Evolutionary conservation across 2,329 filamentous ascomycete genomes (phyloP), one percentile per base, ranked within the genome.

Genomic region (Neocatenulostroma microsporum): DNA sequence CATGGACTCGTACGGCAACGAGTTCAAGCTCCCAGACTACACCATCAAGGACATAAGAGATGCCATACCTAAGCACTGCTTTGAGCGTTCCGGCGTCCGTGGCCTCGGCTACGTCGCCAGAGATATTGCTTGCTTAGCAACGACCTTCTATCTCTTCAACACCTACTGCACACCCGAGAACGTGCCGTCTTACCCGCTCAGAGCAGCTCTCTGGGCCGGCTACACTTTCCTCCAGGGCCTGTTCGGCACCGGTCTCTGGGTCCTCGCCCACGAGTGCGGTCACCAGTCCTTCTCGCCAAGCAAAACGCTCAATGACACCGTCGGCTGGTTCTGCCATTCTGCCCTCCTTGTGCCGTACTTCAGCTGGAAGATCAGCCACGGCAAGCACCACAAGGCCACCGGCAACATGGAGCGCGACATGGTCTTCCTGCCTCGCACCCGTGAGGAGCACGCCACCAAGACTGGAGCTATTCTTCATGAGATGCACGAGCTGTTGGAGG

Each of bases 331-430:
- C 60, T 77, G 85, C 53, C 89, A 96, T 70, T 94, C 88, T 24
- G 64, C 78, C 28, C 78, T 95, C 25, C 73, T 95, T 39, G 89
- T 98, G 32, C 91, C 91, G 15, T 98, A 96, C 72, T 98, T 95
- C 72, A 94, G 86, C 61, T 98, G 91, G 91, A 94, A 98, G 71
- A 88, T 96, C 67, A 94, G 87, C 50, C 91, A 98, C 70, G 84
- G 86, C 71, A 94, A 94, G 78, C 91, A 98, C 73, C 91, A 98
- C 83, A 96, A 96, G 76, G 87, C 88, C 47, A 98, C 91, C 25
- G 91, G 88, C 54, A 78, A 98, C 73, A 80, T 98, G 68, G 87
- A 93, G 68, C 85, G 89, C 51, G 91, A 98, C 67, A 98, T 98
- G 91, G 91, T 96, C 46, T 96, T 95, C 62, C 73, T 96, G n/a